Conservation (phyloP, 805 yeast species). For the Phaffomyces antillensis region DNA sequence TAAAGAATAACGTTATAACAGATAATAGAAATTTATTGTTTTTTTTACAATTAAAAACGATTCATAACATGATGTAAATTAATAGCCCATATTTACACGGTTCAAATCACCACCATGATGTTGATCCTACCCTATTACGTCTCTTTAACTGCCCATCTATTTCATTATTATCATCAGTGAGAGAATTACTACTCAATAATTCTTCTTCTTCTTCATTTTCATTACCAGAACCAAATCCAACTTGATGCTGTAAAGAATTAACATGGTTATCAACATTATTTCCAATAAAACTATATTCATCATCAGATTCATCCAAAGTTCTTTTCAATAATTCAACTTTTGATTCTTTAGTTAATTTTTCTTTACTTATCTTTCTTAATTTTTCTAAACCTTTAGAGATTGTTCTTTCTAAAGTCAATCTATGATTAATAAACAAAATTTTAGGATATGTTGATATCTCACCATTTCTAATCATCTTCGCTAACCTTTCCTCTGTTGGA, state of each 20-base stretch:
- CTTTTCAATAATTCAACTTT: constrained; percentile 1
- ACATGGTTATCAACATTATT: background rate
- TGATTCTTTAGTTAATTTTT: background rate
- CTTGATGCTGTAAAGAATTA: constrained; percentile 7
- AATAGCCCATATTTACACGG: too few species aligned
- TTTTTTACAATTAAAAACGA: too few species aligned
- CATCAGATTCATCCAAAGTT: constrained; percentile 8
- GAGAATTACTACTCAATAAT: background rate
- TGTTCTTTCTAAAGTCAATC: constrained; percentile 57
- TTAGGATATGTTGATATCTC: constrained; percentile 62
- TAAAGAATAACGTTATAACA: too few species aligned
- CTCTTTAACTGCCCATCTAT: too few species aligned
- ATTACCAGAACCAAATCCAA: constrained; percentile 7
- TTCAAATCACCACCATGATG: background rate
- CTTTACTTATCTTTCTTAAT: constrained; percentile 10
- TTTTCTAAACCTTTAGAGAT: constrained; percentile 44
- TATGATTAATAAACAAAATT: constrained; percentile 53
- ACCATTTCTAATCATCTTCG: constrained; percentile 51
- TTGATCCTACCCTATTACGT: background rate
- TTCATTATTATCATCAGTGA: too few species aligned
- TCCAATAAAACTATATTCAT: constrained; percentile 3
- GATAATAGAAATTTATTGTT: too few species aligned
- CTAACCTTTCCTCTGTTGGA: constrained; percentile 54
- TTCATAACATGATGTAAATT: too few species aligned
- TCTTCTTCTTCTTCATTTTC: constrained; percentile 4